A percentile compares a stretch with the other conserved stretches of the same genome.
Conservation (phyloP, 176 grass and related monocot genomes). For the Phyllostachys edulis region DNA sequence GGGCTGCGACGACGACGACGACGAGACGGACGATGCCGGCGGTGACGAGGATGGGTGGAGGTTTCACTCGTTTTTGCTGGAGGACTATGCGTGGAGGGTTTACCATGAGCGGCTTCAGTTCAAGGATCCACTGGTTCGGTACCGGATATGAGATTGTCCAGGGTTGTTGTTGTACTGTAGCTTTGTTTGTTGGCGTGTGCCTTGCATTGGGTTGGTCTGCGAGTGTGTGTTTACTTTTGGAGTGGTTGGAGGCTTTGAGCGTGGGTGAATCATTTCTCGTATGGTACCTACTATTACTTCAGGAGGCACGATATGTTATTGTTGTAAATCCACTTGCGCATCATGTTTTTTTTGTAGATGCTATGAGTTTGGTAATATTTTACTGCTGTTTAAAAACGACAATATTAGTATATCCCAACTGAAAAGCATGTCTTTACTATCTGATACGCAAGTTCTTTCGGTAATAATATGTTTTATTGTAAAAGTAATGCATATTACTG, state of each 20-base stretch:
- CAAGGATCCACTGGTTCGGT: slow-evolving; percentile 56
- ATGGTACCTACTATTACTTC: not conserved
- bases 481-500: too few species aligned
- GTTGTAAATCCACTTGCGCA: too few species aligned
- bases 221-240: not conserved
- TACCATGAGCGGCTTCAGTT: slow-evolving; percentile 51
- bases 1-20: not conserved
- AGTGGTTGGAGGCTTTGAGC: slow-evolving; percentile 31
- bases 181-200: slow-evolving; percentile 11
- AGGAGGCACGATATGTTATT: too few species aligned
- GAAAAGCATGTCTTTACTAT: too few species aligned
- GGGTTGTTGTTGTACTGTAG: not conserved
- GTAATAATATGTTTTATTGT: too few species aligned
- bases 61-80: slow-evolving; percentile 47
- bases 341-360: too few species aligned
- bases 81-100: slow-evolving; percentile 70
- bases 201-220: not conserved
- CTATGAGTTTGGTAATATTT: too few species aligned
- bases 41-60: slow-evolving; percentile 13
- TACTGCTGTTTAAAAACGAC: too few species aligned
- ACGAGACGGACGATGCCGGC: not conserved
- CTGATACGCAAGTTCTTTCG: too few species aligned
- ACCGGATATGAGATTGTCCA: slow-evolving; percentile 25
- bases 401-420: too few species aligned
- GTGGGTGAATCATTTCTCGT: not conserved